Evolutionary conservation across 352 stramenopile genomes (phyloP), one percentile per base, ranked within the genome.

Genomic region (Phytophthora aleatoria): DNA sequence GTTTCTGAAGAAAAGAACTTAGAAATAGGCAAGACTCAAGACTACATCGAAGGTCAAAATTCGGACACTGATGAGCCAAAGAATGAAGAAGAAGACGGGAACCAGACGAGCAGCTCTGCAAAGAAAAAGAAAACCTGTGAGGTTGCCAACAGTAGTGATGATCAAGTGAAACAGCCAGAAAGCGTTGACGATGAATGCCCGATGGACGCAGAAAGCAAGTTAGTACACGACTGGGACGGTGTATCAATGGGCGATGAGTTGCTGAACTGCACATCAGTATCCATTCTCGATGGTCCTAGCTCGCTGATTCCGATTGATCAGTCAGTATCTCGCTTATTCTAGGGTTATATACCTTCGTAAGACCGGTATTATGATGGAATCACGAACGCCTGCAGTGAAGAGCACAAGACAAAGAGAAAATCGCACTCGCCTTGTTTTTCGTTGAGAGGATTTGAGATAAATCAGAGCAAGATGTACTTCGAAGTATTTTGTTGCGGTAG

Each of bases 231-330:
- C 53, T 73, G 65, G 65, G 53, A 50, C 42, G 54, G 12, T 39
- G 47, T 48, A 3, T 3, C 20, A 27, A 54, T 38, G 42, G n/a
- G 47, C 20, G 52, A 66, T 20, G 57, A 75, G 1, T 56, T 83
- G 20, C 50, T 58, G 7, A 55, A 54, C 9, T 74, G 63, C 35
- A 75, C 73, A 7, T 83, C 78, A 3, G 57, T 70, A 28, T 24
- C 50, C 2, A 58, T 83, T 28, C 59, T 83, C 8, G 57, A 75
- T 41, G 68, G 63, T 1, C 31, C 55, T 15, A 83, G 76, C 26
- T 61, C 62, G 3, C 52, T 85, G 7, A 28, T 85, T 27, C 10
- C 70, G 0, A 43, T 81, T 11, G 52, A 77, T 42, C 31, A 38
- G 15, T 54, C 64, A 1, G n/a, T 72, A 16, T 35, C 9, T 0